Percentiles rank a stretch among this genome's conserved stretches.
phyloP scores from a whole-genome alignment of 352 stramenopile species.

The Phytopythium litorale region DNA sequence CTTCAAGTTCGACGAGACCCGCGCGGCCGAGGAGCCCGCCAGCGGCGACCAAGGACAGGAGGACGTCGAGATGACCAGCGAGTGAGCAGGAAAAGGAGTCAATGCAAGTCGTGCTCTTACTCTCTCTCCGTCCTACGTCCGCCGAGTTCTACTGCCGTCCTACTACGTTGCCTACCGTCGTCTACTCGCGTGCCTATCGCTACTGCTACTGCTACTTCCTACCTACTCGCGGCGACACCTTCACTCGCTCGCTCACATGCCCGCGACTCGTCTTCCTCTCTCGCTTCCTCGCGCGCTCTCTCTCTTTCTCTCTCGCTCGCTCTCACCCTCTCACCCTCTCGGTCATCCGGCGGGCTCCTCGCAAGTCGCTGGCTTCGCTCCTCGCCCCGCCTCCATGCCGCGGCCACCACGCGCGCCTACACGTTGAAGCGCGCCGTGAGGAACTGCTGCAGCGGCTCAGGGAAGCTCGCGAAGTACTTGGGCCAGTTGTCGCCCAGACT shows the following conservation, averaged over 20 bases:
- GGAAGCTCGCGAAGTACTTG: slow-evolving; percentile 84
- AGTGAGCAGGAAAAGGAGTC: not conserved
- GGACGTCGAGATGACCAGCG: not conserved
- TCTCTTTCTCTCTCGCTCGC: not conserved
- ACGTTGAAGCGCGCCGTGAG: slow-evolving; percentile 80
- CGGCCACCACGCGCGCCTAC: slow-evolving; percentile 21
- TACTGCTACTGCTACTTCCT: slow-evolving; percentile 37
- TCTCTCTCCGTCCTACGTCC: not conserved
- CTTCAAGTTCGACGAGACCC: slow-evolving; percentile 55
- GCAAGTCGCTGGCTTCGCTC: slow-evolving; percentile 7
- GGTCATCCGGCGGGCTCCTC: slow-evolving; percentile 10
- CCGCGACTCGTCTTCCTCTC: slow-evolving; percentile 16
- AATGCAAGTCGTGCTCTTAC: not conserved
- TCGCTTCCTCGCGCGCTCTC: slow-evolving; percentile 2
- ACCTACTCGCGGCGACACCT: slow-evolving; percentile 8
- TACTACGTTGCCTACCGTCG: slow-evolving; percentile 24
- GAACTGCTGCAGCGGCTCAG: slow-evolving; percentile 75
- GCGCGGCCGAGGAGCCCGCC: slow-evolving; percentile 7
- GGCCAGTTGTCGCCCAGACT: slow-evolving; percentile 85
- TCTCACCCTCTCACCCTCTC: not conserved
- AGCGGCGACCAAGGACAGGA: not conserved
- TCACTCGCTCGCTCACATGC: slow-evolving; percentile 8
- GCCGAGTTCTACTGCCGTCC: slow-evolving; percentile 11
- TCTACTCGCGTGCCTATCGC: slow-evolving; percentile 38
- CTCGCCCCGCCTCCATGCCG: not conserved